Evolutionary conservation across 768 basidiomycete genomes (phyloP), one percentile per base, ranked within the genome.

Genomic region (Galerina sulciceps): DNA sequence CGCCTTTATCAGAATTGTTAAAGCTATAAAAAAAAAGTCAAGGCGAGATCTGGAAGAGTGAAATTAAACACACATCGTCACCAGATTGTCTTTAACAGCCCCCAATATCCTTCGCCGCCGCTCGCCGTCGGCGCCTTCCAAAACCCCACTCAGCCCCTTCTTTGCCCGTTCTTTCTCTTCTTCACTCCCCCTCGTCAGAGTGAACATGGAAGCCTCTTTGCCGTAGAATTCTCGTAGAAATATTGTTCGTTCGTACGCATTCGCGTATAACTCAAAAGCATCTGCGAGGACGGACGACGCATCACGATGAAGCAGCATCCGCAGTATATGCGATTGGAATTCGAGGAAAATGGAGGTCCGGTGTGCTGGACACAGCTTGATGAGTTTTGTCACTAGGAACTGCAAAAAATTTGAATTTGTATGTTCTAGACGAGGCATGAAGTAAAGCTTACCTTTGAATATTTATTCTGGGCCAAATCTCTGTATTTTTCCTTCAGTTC

Each of bases 181-280:
- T 0, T 79, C 81, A 44, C 82, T 87, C 13, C 85, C 86, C 17
- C 68, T 75, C 0, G 78, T 83, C 6, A 81, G 63, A 6, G 74
- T 79, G 72, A 96, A 94, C 31, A 98, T 74, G 2, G 81, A 77
- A 0, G 87, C 88, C 71, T 98, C 95, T 70, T 91, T 92, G 13
- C 95, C 95, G 63, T 94, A 98, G 62, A 97, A 94, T 59, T 94
- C 93, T 15, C 89, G 85, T 6, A 96, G 76, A 5, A 98, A 79
- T 18, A 93, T 77, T 0, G 88, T 83, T 17, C 93, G 85, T 66
- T 96, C 94, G 63, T 91, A 91, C 1, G 92, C 86, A 50, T 94
- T 93, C 6, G 89, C 83, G 67, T 94, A 91, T 0, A 96, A 81
- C 69, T 96, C 94, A 67, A 90, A 98, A 0, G 93, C 84, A 66